A percentile compares a stretch with the other conserved stretches of the same genome.
Conservation (phyloP, 2,329 filamentous ascomycete genomes). For the Cytospora schulzeri region DNA sequence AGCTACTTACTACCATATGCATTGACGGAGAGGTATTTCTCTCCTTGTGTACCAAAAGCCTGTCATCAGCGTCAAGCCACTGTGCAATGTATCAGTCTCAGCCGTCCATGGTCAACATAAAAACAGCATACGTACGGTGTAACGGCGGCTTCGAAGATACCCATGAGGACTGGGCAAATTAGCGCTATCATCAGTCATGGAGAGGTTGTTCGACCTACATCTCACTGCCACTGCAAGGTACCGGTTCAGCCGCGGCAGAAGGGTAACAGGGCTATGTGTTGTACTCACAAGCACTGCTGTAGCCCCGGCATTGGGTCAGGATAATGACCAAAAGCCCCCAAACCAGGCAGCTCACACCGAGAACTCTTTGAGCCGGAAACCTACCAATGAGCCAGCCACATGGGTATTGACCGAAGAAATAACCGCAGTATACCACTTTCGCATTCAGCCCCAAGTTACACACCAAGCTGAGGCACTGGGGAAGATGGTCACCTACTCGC, state of each 20-base stretch:
- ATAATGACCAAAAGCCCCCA: constrained; percentile 41
- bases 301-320: constrained; percentile 37
- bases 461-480: too few relatives aligned
- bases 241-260: too few relatives aligned
- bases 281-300: neutral
- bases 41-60: constrained; percentile 41
- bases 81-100: neutral
- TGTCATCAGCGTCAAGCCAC: constrained; percentile 38
- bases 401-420: constrained; percentile 46
- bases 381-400: constrained; percentile 43
- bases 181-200: neutral
- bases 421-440: constrained; percentile 42
- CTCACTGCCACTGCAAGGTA: neutral
- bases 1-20: constrained; percentile 36
- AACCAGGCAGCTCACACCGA: constrained; percentile 36
- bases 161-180: constrained; percentile 34
- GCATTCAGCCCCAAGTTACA: too few relatives aligned
- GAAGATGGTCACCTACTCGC: constrained; percentile 31
- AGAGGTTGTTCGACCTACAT: constrained; percentile 11
- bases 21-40: constrained; percentile 41
- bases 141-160: constrained; percentile 38
- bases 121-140: constrained; percentile 30
- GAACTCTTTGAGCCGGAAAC: constrained; percentile 40
- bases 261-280: too few relatives aligned
- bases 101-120: too few relatives aligned